phyloP scores from a whole-genome alignment of 257 asterid genomes.

The Salvia hispanica region DNA sequence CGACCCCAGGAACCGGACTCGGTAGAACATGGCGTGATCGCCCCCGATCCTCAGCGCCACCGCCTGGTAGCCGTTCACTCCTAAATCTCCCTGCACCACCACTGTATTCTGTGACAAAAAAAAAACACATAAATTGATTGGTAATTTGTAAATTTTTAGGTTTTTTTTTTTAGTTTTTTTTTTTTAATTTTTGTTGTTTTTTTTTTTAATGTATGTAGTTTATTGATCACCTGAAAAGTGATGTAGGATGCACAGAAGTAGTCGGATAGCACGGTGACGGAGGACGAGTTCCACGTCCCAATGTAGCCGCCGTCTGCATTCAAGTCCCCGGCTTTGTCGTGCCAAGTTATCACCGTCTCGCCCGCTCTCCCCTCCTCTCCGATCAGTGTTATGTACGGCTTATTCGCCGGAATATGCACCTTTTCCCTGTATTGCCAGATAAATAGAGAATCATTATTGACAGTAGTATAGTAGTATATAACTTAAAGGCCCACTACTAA shows the following conservation, averaged over 20 bases:
- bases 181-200: too few species aligned
- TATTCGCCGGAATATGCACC: conserved; percentile 59
- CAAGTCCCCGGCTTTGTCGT: conserved; percentile 67
- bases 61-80: conserved; percentile 56
- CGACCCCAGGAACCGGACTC: conserved; percentile 65
- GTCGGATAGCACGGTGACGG: conserved; percentile 68
- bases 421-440: conserved; percentile 62
- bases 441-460: too few species aligned
- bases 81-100: conserved; percentile 34
- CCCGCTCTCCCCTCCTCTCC: conserved; percentile 44
- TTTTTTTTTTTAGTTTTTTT: too few species aligned
- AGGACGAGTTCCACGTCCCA: conserved; percentile 72
- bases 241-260: conserved; percentile 71
- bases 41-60: conserved; percentile 73
- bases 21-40: conserved; percentile 68
- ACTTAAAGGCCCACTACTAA: conserved; percentile 26
- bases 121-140: not conserved
- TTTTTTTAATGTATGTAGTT: too few species aligned
- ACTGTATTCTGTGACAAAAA: conserved; percentile 56
- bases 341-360: conserved; percentile 64
- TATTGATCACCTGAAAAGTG: conserved; percentile 59
- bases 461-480: too few species aligned
- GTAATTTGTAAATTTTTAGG: too few species aligned
- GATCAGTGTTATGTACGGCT: conserved; percentile 70
- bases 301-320: conserved; percentile 39